A percentile compares a stretch with the other conserved stretches of the same genome.
These are phyloP conservation scores for Carallia brachiata DNA, from an alignment of 345 rosid species.

Conservation along the genomic window DNA sequence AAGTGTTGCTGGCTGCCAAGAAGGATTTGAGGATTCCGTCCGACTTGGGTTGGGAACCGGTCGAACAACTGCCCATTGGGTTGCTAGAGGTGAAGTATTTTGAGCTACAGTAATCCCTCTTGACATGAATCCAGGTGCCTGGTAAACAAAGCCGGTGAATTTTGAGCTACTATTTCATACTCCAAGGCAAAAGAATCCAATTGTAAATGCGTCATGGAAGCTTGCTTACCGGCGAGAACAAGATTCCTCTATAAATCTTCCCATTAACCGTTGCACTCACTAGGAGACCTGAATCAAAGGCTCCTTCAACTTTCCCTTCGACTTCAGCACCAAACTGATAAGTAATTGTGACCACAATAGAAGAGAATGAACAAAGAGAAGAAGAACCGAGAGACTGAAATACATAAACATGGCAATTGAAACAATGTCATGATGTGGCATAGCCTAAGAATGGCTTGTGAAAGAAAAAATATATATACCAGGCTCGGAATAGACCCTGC, in stretches of 20 bases:
- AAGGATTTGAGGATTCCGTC: slow-evolving; percentile 16
- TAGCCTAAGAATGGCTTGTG: no score
- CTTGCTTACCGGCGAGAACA: slow-evolving; percentile 60
- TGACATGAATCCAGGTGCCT: slow-evolving; percentile 36
- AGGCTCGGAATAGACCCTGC: slow-evolving; percentile 32
- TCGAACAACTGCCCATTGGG: slow-evolving; percentile 23
- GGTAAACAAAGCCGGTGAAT: background rate
- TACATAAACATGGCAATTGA: background rate
- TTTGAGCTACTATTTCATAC: background rate
- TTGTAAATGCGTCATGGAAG: background rate
- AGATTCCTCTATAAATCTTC: slow-evolving; percentile 62
- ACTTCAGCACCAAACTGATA: slow-evolving; percentile 68
- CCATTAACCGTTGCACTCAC: slow-evolving; percentile 66
- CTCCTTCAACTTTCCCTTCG: slow-evolving; percentile 63
- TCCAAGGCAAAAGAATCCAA: background rate
- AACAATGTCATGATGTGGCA: no score
- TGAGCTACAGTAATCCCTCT: slow-evolving; percentile 31
- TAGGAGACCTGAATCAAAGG: slow-evolving; percentile 66
- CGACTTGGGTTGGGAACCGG: slow-evolving; percentile 23
- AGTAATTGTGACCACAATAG: background rate
- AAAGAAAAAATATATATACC: slow-evolving; percentile 27
- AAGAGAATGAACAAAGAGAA: background rate
- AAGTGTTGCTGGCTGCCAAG: slow-evolving; percentile 17
- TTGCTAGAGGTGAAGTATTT: slow-evolving; percentile 19
- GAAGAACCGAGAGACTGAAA: background rate